Evolutionary conservation across 108 stramenopile genomes (phyloP), one percentile per base, ranked within the genome.

Genomic region (Nitzschia palea): DNA sequence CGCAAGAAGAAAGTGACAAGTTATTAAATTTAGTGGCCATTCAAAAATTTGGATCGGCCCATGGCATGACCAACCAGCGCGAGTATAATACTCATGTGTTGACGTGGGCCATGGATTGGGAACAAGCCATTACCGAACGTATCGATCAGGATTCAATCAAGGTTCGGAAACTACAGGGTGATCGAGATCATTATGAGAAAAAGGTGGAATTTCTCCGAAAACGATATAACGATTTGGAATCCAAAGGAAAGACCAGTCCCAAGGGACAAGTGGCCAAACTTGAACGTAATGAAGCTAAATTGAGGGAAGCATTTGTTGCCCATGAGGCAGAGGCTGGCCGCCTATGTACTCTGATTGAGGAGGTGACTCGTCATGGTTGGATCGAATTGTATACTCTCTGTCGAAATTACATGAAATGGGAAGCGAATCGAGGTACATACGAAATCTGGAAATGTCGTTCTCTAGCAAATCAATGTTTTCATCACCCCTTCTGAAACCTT

Each of bases 211-310:
- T 15, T 4, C 53, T 80, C 17, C 73, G 73, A 22, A n/a, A 51
- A 9, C 57, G 54, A 37, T 18, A 51, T 22, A 69, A 74, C 22
- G 56, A 71, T 4, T 30, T 66, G 17, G 62, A 71, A 45, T n/a
- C 17, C 22, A 70, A 75, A 33, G 62, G 68, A 33, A 71, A 66
- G 50, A 40, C 54, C 14, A 44, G n/a, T 27, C 47, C 69, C 8
- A 17, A 43, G 31, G 29, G 20, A 12, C 59, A 54, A 22, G 44
- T 32, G 1, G 73, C 64, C 2, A 65, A 59, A 44, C 51, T 80
- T 34, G 40, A 62, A 0, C 76, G 76, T 14, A 77, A 77, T 59
- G 76, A 77, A 58, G 55, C 47, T 4, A 77, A 77, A 60, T 60
- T 77, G 5, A 62, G 57, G 23, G 55, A 73, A 25, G 62, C 71